Percentiles rank a stretch among this genome's conserved stretches.
These are phyloP conservation scores for Phytophthora boehmeriae DNA, from an alignment of 352 stramenopile species.

Conservation along the genomic window DNA sequence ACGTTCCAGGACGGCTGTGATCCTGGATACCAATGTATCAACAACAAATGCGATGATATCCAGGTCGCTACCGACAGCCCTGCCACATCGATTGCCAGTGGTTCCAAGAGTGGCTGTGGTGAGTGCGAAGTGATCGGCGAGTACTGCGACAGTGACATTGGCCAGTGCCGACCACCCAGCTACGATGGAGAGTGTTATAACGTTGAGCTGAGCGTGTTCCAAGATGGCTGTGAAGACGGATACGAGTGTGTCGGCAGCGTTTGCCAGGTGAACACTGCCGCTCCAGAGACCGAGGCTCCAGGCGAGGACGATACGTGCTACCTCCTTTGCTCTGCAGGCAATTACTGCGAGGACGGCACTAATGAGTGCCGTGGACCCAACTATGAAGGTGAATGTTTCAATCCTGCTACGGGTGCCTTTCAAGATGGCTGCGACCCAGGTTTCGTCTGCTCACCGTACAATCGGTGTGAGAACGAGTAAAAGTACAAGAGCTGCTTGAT, in stretches of 20 bases:
- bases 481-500: background rate
- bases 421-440: conserved; percentile 25
- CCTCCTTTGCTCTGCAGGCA: conserved; percentile 20
- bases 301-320: conserved; percentile 16
- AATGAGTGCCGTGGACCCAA: conserved; percentile 22
- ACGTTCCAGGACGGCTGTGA: conserved; percentile 41
- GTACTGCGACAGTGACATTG: conserved; percentile 29
- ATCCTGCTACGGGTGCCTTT: conserved; percentile 17
- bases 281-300: conserved; percentile 7
- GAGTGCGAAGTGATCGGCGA: conserved; percentile 19
- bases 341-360: conserved; percentile 31
- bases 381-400: conserved; percentile 30
- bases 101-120: background rate
- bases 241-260: conserved; percentile 21
- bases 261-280: conserved; percentile 2
- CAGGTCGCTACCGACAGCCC: conserved; percentile 7
- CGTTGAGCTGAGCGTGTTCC: conserved; percentile 22
- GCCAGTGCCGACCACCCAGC: conserved; percentile 18
- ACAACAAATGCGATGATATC: conserved; percentile 36
- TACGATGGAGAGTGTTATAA: conserved; percentile 49
- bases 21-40: conserved; percentile 27
- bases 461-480: conserved; percentile 31
- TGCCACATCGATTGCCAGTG: conserved; percentile 1
- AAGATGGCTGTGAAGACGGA: conserved; percentile 25
- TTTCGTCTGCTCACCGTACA: conserved; percentile 21